Evolutionary conservation across 192 early-diverging fungal genomes (phyloP).

Genomic region (Backusella psychrophila): DNA sequence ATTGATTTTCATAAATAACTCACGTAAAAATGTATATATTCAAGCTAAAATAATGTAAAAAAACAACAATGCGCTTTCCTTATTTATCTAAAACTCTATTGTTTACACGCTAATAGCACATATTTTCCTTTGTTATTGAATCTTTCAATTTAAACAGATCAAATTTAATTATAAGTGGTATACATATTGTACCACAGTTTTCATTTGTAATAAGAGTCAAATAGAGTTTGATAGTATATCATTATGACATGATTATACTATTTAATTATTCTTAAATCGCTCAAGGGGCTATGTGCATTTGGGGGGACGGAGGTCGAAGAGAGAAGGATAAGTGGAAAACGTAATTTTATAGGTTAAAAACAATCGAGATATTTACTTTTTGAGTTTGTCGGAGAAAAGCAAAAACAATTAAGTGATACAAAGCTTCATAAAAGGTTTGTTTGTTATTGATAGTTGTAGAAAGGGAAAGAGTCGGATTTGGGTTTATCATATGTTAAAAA

Average conservation of each 20-base stretch:
- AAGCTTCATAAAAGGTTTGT: background rate
- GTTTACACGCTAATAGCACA: background rate
- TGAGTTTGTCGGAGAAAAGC: background rate
- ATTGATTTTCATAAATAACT: background rate
- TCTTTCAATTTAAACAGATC: background rate
- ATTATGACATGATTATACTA: background rate
- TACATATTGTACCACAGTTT: background rate
- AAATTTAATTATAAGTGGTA: background rate
- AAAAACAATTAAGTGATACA: background rate
- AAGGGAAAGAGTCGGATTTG: background rate
- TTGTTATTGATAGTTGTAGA: background rate
- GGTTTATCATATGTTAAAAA: background rate
- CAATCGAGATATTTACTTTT: conserved; percentile 3
- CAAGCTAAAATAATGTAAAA: background rate
- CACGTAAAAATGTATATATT: background rate
- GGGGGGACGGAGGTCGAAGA: background rate
- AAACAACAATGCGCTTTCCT: background rate
- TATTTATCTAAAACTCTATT: background rate
- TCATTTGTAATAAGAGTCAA: background rate
- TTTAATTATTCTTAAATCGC: background rate
- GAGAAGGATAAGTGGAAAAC: background rate
- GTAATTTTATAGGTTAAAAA: background rate
- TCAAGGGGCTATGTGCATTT: background rate
- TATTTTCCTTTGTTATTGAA: background rate
- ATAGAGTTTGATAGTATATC: background rate